These are phyloP conservation scores for Zoysia japonica DNA, from an alignment of 176 grass and related monocot genomes.

Conservation along the genomic window DNA sequence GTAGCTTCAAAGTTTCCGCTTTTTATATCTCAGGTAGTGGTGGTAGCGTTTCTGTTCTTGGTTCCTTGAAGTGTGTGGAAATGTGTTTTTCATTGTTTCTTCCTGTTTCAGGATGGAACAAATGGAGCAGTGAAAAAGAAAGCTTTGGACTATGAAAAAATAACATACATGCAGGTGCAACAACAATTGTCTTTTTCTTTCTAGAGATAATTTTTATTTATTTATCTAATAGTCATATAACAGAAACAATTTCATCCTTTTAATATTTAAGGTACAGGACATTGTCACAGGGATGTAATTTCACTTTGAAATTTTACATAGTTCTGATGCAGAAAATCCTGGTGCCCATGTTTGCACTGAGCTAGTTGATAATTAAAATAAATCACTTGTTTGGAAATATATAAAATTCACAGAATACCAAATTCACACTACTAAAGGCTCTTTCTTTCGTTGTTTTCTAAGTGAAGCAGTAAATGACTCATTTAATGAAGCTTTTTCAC, in stretches of 20 bases:
- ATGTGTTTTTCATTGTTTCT: conserved; percentile 28
- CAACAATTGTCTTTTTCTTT: conserved; percentile 20
- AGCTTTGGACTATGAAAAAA: conserved; percentile 80
- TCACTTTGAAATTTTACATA: background rate
- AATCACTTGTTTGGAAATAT: too few species aligned
- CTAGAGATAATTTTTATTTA: conserved; percentile 10
- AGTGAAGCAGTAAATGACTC: background rate
- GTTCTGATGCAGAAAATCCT: conserved; percentile 13
- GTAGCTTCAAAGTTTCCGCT: conserved; percentile 92
- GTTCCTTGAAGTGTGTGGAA: conserved; percentile 30
- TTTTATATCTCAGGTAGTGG: conserved; percentile 91
- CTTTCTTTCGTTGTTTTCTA: background rate
- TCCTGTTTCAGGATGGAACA: conserved; percentile 80
- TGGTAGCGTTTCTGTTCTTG: conserved; percentile 11
- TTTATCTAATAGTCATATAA: background rate
- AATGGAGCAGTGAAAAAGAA: conserved; percentile 93
- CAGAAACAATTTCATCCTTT: background rate
- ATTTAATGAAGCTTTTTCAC: background rate
- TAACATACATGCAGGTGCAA: conserved; percentile 88
- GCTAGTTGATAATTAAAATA: too few species aligned
- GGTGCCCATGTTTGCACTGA: too few species aligned
- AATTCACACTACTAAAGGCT: too few species aligned
- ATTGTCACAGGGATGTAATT: background rate
- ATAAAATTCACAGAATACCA: too few species aligned
- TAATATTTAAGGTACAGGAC: conserved; percentile 15